Base-by-base conservation (phyloP, 75 land plant genomes). In the Selaginella moellendorffii region DNA sequence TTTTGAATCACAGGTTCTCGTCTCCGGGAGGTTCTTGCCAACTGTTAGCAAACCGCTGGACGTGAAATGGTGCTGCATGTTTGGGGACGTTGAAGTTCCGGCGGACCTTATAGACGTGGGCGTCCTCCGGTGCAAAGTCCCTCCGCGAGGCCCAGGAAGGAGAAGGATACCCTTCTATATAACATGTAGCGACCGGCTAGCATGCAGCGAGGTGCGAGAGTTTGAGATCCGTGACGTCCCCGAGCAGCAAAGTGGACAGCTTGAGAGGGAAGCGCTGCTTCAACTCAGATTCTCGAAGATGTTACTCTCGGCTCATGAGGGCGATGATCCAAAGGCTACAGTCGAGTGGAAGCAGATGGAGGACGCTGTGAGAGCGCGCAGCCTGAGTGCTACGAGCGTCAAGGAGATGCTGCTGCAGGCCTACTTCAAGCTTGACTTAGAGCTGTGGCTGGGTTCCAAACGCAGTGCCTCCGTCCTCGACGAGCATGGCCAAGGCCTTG, bases 71-170 rank as follows among this genome's bases (percentile, higher is more conserved):
- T 81, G 84, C 68, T 92, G 97, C 61, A 87, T 92, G 93, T 92
- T 92, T 81, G 97, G 97, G 2, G 91, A 87, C 64, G 61, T 87
- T 23, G 97, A 92, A 74, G 97, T 92, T 68, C 88, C 88, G 26
- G 97, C 86, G 18, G 88, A 87, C 62, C 60, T 87, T 56, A 1
- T 92, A 27, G 73, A 56, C 20, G 74, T 68, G 56, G 82, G 86
- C 31, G 77, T 77, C 64, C 82, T 90, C 27, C 77, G 80, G 2
- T 87, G 95, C 67, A 71, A 66, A 70, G 74, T 88, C 69, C 93
- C 95, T 12, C 10, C 56, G 0, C 85, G 77, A 58, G 52, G 65
- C 20, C 70, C 72, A 68, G 97, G 93, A 52, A 71, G 81, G 60
- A 82, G 93, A 52, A 71, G 81, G 60, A 82, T 92, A 27, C 82